A percentile compares a stretch with the other conserved stretches of the same genome.
Evolutionary conservation across 306 rosid genomes (phyloP).

Genomic region (Dalbergia cultrata): DNA sequence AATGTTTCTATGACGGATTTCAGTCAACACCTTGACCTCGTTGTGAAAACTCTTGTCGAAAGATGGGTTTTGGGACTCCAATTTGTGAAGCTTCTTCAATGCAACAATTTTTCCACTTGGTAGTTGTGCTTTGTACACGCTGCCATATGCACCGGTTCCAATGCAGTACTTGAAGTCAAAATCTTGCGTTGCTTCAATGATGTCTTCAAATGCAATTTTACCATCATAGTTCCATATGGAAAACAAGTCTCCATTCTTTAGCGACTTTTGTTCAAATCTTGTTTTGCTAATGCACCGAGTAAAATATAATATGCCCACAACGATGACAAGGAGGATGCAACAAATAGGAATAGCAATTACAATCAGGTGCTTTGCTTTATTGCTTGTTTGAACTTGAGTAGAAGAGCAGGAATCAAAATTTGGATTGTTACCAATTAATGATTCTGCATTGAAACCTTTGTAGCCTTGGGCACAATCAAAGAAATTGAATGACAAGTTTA

Average conservation of each 20-base stretch:
- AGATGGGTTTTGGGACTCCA: not conserved
- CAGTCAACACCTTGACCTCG: slow-evolving; percentile 8
- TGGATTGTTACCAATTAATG: not conserved
- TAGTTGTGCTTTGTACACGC: not conserved
- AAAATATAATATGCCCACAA: not conserved
- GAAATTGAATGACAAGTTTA: slow-evolving; percentile 19
- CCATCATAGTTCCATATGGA: slow-evolving; percentile 32
- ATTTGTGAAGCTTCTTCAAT: slow-evolving; percentile 20
- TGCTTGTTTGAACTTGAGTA: not conserved
- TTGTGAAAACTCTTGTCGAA: slow-evolving; percentile 10
- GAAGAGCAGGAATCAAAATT: not conserved
- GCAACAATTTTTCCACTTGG: not conserved
- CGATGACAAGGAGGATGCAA: not conserved
- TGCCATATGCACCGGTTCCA: slow-evolving; percentile 12
- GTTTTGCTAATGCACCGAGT: no score
- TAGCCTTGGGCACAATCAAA: not conserved
- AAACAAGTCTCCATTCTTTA: slow-evolving; percentile 28
- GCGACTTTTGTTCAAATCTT: not conserved
- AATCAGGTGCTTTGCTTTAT: not conserved
- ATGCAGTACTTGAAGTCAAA: slow-evolving; percentile 20
- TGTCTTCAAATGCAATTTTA: slow-evolving; percentile 34
- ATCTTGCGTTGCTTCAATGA: slow-evolving; percentile 14
- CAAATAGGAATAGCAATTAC: not conserved
- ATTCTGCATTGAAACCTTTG: not conserved
- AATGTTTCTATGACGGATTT: slow-evolving; percentile 11